A percentile compares a stretch with the other conserved stretches of the same genome.
Conservation (phyloP, 345 rosid species). For the Dipteronia dyeriana region DNA sequence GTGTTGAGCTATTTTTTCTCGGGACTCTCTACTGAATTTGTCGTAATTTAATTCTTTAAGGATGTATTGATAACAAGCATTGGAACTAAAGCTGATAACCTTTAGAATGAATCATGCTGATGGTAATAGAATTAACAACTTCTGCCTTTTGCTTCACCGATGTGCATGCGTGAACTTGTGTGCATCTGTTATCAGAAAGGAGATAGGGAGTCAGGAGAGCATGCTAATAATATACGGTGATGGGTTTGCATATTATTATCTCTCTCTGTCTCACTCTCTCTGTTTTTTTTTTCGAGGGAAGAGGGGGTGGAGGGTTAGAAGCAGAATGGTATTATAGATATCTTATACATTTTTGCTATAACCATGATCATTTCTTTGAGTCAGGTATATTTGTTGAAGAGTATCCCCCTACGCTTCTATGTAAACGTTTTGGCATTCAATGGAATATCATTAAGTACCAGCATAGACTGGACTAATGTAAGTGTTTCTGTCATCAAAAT, state of each 20-base stretch:
- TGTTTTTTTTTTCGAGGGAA: too few relatives aligned
- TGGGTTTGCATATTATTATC: too few relatives aligned
- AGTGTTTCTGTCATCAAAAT: slow-evolving; percentile 26
- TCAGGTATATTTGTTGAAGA: slow-evolving; percentile 75
- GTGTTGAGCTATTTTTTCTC: neutral
- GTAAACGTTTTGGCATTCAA: slow-evolving; percentile 61
- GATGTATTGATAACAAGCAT: neutral
- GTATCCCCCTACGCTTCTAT: slow-evolving; percentile 65
- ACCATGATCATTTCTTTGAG: slow-evolving; percentile 16
- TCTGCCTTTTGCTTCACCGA: neutral
- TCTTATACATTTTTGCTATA: neutral
- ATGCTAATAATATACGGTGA: too few relatives aligned
- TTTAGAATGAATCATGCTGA: neutral
- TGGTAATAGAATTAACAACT: neutral
- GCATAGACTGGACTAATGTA: slow-evolving; percentile 80
- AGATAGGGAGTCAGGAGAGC: too few relatives aligned
- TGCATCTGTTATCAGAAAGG: too few relatives aligned
- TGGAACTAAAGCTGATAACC: neutral
- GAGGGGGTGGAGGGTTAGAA: too few relatives aligned
- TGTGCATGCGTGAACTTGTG: neutral
- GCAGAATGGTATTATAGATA: neutral
- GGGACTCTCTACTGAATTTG: neutral
- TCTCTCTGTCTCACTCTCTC: too few relatives aligned
- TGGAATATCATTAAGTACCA: slow-evolving; percentile 49
- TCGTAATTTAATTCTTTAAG: neutral